phyloP scores from a whole-genome alignment of 164 flowering plant species.

The Vitis labrusca region DNA sequence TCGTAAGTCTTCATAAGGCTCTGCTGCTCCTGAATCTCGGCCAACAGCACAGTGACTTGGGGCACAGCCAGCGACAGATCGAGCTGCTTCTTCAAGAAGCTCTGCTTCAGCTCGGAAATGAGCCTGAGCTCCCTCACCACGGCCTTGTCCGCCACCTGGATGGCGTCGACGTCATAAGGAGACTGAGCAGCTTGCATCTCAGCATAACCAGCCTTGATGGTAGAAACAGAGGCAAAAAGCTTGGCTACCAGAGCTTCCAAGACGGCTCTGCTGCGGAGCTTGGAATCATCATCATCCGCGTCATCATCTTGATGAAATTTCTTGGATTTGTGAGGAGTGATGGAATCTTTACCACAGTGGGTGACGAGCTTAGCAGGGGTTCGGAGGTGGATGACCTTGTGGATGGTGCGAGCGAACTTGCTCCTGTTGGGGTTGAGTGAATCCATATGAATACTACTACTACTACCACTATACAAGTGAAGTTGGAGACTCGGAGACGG shows the following conservation, averaged over 20 bases:
- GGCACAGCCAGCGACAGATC: conserved; percentile 49
- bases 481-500: too few relatives aligned
- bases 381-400: conserved; percentile 32
- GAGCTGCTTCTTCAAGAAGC: conserved; percentile 58
- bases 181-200: conserved; percentile 86
- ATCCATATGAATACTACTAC: conserved; percentile 23
- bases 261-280: conserved; percentile 34
- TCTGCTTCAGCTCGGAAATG: conserved; percentile 70
- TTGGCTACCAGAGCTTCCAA: conserved; percentile 71
- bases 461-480: too few relatives aligned
- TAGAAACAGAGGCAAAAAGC: conserved; percentile 72
- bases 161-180: conserved; percentile 66
- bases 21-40: conserved; percentile 88
- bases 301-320: conserved; percentile 7
- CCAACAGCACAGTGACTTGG: conserved; percentile 60
- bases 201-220: conserved; percentile 91
- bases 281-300: conserved; percentile 23
- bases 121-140: conserved; percentile 62
- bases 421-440: conserved; percentile 22
- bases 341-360: conserved; percentile 35
- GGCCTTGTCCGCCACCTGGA: conserved; percentile 66
- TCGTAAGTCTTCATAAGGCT: conserved; percentile 69
- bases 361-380: conserved; percentile 20
- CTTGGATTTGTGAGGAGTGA: conserved; percentile 30
- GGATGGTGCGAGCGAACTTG: conserved; percentile 30